A percentile compares a stretch with the other conserved stretches of the same genome.
Evolutionary conservation across 768 basidiomycete genomes (phyloP).

Genomic region (Boletus huronensis): DNA sequence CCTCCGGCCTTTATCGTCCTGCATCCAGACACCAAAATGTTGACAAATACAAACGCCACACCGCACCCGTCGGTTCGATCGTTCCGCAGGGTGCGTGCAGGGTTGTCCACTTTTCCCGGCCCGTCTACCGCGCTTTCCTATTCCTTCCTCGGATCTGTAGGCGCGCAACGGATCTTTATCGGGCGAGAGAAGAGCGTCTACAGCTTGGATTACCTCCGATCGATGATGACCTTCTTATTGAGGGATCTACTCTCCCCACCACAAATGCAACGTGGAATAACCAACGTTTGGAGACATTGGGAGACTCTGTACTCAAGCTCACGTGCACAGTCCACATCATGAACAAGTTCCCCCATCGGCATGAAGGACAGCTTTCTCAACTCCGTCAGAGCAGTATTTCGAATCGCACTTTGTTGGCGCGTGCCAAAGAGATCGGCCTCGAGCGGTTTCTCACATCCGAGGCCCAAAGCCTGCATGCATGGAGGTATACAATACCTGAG

Average conservation of each 20-base stretch:
- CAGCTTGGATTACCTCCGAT: conserved; percentile 64
- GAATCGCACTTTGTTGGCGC: conserved; percentile 65
- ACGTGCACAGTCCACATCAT: conserved; percentile 73
- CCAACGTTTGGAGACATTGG: conserved; percentile 83
- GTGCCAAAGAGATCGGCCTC: conserved; percentile 61
- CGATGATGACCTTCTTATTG: conserved; percentile 52
- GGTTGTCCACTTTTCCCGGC: conserved; percentile 51
- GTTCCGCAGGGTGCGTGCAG: conserved; percentile 47
- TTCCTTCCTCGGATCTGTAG: conserved; percentile 66
- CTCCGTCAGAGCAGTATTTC: conserved; percentile 64
- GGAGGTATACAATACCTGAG: conserved; percentile 51
- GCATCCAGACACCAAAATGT: conserved; percentile 20
- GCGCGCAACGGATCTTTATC: conserved; percentile 62
- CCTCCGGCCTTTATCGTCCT: conserved; percentile 39
- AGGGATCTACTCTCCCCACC: conserved; percentile 74
- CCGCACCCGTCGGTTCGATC: conserved; percentile 31
- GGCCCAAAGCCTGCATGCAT: conserved; percentile 46
- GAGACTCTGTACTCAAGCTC: conserved; percentile 79
- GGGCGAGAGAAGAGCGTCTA: conserved; percentile 47
- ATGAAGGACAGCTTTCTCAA: conserved; percentile 78
- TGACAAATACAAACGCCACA: conserved; percentile 26
- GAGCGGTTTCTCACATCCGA: conserved; percentile 66
- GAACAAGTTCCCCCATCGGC: conserved; percentile 69
- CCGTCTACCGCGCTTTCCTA: conserved; percentile 49
- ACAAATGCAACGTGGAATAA: conserved; percentile 67